Evolutionary conservation across 257 asterid species (phyloP), one percentile per base, ranked within the genome.

Genomic region (Nicotiana knightiana): DNA sequence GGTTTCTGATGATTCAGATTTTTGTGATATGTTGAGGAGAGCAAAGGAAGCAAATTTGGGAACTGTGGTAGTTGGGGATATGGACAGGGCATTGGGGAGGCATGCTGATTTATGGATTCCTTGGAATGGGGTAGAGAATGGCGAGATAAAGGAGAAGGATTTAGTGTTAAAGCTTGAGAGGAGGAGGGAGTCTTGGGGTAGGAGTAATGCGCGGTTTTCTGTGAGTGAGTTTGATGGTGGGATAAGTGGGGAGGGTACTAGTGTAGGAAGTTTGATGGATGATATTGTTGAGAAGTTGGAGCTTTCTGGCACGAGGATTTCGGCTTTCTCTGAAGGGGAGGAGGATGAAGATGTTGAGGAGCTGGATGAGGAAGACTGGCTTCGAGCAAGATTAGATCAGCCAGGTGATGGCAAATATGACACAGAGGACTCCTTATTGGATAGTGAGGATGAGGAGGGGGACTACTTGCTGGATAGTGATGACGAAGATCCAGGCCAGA

Each of bases 71-170:
- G 92, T 93, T 3, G 99, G 99, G 66, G 98, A 95, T 88, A 81
- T 80, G 85, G 94, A 87, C 62, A 84, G 97, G n/a, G 91, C 97
- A 3, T 84, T 95, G 85, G 97, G 98, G 82, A 90, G 88, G 84
- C 90, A 92, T 59, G 99, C 99, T 1, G 97, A 92, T 83, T 80
- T 95, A 66, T 95, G 99, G 97, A 90, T 95, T 65, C 90, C 94
- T 1, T 95, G 99, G 98, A 83, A 16, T 76, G 83, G 90, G 53
- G 97, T 93, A 6, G 95, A 95, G 90, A 95, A 91, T 79, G 92
- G 99, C 8, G 97, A 93, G 87, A 87, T 93, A 85, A 82, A 82
- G 12, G 98, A 91, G 90, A 81, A 89, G 57, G 97, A 93, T 89
- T 89, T 95, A 86, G 89, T 86, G 48, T 84, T 88, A 83, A 88